phyloP scores from a whole-genome alignment of 1,284 basidiomycete species.

The Ceratobasidium papillatum region DNA sequence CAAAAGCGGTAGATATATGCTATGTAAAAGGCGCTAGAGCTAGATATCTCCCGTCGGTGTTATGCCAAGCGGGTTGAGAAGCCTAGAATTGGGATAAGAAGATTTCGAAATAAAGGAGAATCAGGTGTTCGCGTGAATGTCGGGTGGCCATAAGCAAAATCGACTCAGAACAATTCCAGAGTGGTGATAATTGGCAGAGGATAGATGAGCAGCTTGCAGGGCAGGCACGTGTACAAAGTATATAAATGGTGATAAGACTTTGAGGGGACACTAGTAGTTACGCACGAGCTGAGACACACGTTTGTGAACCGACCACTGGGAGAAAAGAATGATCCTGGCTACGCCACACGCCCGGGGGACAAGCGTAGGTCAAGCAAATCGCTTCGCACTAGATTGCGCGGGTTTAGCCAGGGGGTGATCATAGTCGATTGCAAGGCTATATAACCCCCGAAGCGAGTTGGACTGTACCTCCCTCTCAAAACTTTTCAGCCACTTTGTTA shows the following conservation, averaged over 20 bases:
- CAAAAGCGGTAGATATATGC: neutral
- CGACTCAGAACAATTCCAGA: conserved; percentile 15
- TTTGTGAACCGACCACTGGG: conserved; percentile 40
- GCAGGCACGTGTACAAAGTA: conserved; percentile 26
- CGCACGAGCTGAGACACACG: conserved; percentile 38
- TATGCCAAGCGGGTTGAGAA: conserved; percentile 25
- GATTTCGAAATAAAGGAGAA: neutral
- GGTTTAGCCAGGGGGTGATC: conserved; percentile 26
- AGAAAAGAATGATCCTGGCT: conserved; percentile 23
- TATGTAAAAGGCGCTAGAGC: neutral
- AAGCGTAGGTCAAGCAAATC: conserved; percentile 28
- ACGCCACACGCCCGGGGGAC: conserved; percentile 34
- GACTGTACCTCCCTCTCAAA: neutral
- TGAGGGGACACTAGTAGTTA: neutral
- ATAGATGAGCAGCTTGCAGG: neutral
- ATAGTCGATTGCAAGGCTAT: conserved; percentile 12
- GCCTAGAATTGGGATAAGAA: neutral
- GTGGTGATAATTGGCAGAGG: conserved; percentile 25
- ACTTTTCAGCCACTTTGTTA: conserved; percentile 1
- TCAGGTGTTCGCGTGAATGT: conserved; percentile 24
- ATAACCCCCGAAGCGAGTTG: neutral
- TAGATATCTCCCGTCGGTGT: neutral
- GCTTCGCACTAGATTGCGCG: conserved; percentile 35
- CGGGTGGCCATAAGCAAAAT: conserved; percentile 13
- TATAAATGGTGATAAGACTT: conserved; percentile 1